Evolutionary conservation across 768 basidiomycete species (phyloP), one percentile per base, ranked within the genome.

Genomic region (Pulveroboletus sp.): DNA sequence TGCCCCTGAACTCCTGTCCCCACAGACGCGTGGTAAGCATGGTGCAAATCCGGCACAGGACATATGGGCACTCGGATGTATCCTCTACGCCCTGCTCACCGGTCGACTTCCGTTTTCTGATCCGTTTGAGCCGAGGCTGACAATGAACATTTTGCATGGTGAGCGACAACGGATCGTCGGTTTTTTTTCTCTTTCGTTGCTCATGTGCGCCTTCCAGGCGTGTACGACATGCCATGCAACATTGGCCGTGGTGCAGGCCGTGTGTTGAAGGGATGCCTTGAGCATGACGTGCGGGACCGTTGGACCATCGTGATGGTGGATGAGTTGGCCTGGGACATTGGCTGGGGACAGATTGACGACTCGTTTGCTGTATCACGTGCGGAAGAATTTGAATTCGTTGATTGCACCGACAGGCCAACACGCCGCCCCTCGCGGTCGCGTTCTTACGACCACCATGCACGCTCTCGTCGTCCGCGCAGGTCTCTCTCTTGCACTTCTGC

Each of bases 31-130:
- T 3, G 76, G 79, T 0, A 63, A 24, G 28, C 49, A 47, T 24
- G 57, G 66, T 24, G 59, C 61, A 8, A 71, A 81, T 57, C 86
- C 93, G 2, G 82, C 89, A 0, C 90, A 93, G 62, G 96, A 99
- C 56, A 84, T 98, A 27, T 99, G 96, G 96, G 93, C 96, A 0
- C 71, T 97, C 3, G 96, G 96, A 0, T 83, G 93, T 47, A 77
- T 96, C 55, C 81, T 99, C 2, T 90, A 93, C 63, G 83, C 86
- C 8, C 74, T 99, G 1, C 76, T 98, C 17, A 84, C 83, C 0
- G 93, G 93, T 3, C 73, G 75, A n/a, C 73, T 98, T 7, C 96
- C 96, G 0, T 97, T 97, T 65, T 71, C 64, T 31, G 95, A 99
- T 67, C 72, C 86, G 0, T 99, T 89, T 60, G 95, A 99, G 67